Evolutionary conservation across 495 filamentous ascomycete genomes (phyloP).

Genomic region (Penicillium macrosclerotiorum): DNA sequence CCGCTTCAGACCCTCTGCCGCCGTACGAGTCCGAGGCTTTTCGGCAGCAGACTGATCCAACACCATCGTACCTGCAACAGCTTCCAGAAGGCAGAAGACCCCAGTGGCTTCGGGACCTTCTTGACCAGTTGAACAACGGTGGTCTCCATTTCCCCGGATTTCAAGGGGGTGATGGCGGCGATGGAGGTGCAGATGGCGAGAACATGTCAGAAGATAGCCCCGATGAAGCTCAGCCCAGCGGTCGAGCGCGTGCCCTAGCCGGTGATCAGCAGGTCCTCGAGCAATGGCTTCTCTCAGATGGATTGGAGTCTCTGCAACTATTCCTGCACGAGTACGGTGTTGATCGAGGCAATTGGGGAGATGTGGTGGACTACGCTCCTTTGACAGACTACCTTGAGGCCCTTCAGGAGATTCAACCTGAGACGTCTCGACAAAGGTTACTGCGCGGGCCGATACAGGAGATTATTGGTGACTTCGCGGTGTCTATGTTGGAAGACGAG

Average conservation of each 20-base stretch:
- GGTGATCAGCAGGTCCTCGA: slow-evolving; percentile 34
- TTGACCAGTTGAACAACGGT: slow-evolving; percentile 37
- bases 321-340: slow-evolving; percentile 44
- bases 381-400: slow-evolving; percentile 41
- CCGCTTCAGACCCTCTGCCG: slow-evolving; percentile 45
- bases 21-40: slow-evolving; percentile 45
- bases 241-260: slow-evolving; percentile 19
- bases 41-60: slow-evolving; percentile 38
- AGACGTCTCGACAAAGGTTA: slow-evolving; percentile 24
- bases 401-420: slow-evolving; percentile 27
- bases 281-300: slow-evolving; percentile 37
- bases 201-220: not conserved
- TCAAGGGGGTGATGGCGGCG: slow-evolving; percentile 5
- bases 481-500: slow-evolving; percentile 44
- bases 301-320: slow-evolving; percentile 32
- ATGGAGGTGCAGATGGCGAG: slow-evolving; percentile 13
- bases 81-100: slow-evolving; percentile 34
- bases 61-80: slow-evolving; percentile 33
- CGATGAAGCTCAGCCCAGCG: not conserved
- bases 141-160: slow-evolving; percentile 27
- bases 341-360: slow-evolving; percentile 46
- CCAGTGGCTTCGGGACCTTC: slow-evolving; percentile 43
- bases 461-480: slow-evolving; percentile 37
- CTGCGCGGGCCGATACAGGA: slow-evolving; percentile 35
- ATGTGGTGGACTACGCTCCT: slow-evolving; percentile 35